phyloP scores from a whole-genome alignment of 495 filamentous ascomycete genomes.

The Extremus antarcticus region DNA sequence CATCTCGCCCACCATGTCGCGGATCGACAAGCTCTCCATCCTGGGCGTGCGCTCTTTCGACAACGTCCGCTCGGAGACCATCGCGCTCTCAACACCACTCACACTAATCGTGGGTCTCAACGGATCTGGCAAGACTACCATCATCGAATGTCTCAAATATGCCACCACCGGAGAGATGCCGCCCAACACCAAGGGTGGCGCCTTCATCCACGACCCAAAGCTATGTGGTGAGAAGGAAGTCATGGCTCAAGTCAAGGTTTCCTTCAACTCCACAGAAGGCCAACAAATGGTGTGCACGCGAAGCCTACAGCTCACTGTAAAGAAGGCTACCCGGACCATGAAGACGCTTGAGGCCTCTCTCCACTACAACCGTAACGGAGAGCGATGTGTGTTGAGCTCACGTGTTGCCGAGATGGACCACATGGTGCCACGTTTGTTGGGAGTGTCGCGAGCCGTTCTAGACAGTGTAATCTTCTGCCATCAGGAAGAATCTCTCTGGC shows the following conservation, averaged over 20 bases:
- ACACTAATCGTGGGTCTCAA: conserved; percentile 96
- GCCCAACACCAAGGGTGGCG: conserved; percentile 78
- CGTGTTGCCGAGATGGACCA: conserved; percentile 68
- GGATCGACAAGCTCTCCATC: conserved; percentile 65
- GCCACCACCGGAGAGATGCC: conserved; percentile 89
- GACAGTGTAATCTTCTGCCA: conserved; percentile 97
- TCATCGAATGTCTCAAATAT: conserved; percentile 99
- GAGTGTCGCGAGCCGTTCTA: conserved; percentile 80
- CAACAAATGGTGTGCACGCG: conserved; percentile 70
- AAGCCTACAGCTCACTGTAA: conserved; percentile 73
- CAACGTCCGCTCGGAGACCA: conserved; percentile 62
- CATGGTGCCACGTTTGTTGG: conserved; percentile 75
- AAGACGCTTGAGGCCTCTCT: conserved; percentile 77
- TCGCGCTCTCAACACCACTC: conserved; percentile 78
- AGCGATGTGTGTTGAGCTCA: conserved; percentile 64
- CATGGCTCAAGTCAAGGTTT: conserved; percentile 79
- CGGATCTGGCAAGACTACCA: conserved; percentile 96
- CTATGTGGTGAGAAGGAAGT: conserved; percentile 85
- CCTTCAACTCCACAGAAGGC: conserved; percentile 65
- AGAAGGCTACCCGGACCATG: conserved; percentile 57
- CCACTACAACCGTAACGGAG: conserved; percentile 66
- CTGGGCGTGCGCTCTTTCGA: conserved; percentile 83
- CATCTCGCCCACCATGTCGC: conserved; percentile 37
- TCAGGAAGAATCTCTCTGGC: conserved; percentile 96
- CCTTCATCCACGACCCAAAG: conserved; percentile 95